Conservation (phyloP, 148 eudicot species). For the Salicornia ramosissima region DNA sequence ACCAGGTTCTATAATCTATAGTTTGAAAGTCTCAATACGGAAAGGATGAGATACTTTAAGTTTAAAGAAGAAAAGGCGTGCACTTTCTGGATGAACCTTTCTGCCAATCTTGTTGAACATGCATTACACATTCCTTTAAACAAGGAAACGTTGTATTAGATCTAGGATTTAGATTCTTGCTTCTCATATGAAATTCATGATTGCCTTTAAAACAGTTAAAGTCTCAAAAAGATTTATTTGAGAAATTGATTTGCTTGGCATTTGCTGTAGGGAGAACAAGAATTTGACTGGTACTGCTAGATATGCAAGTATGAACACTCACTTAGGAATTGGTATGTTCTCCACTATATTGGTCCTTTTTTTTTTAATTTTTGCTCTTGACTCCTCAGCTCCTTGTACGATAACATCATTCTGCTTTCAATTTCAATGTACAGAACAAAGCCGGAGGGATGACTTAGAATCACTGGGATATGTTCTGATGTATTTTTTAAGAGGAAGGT, state of each 20-base stretch:
- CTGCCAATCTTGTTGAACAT: not conserved
- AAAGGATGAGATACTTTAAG: not conserved
- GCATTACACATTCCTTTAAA: not conserved
- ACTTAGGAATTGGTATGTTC: constrained; percentile 72
- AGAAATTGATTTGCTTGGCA: not conserved
- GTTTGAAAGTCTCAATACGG: not conserved
- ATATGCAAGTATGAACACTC: constrained; percentile 86
- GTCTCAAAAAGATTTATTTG: not conserved
- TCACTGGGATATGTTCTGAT: constrained; percentile 84
- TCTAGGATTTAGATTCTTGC: not conserved
- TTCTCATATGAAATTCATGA: not conserved
- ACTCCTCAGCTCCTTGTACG: not conserved
- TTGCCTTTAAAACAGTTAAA: not conserved
- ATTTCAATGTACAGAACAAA: constrained; percentile 55
- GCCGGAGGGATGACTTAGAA: constrained; percentile 86
- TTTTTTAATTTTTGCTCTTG: not conserved
- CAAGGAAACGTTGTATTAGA: not conserved
- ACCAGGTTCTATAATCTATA: no score
- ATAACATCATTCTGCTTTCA: constrained; percentile 10
- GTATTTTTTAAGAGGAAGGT: constrained; percentile 92
- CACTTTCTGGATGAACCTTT: not conserved
- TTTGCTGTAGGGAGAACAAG: constrained; percentile 65
- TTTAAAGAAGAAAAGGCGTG: not conserved
- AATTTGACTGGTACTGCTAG: constrained; percentile 88
- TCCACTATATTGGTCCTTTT: not conserved